Evolutionary conservation across 2,329 filamentous ascomycete genomes (phyloP).

Genomic region (Xylariomycetidae sp.): DNA sequence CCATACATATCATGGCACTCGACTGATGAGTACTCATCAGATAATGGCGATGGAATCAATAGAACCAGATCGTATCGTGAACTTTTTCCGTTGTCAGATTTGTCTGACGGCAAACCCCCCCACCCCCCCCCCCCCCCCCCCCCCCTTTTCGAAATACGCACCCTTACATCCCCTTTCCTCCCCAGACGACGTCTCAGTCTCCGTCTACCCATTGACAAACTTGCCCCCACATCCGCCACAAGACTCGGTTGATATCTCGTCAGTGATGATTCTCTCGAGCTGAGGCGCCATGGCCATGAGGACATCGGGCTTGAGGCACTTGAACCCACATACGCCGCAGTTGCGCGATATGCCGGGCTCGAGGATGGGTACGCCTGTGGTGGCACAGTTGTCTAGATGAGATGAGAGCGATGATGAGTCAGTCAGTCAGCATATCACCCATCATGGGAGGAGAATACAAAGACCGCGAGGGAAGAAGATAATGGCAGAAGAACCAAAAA

Average conservation of each 20-base stretch:
- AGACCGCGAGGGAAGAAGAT: not conserved
- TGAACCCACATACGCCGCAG: conserved; percentile 50
- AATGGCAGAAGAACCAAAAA: not conserved
- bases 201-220: conserved; percentile 18
- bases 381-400: conserved; percentile 44
- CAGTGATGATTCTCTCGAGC: conserved; percentile 13
- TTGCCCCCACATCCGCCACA: conserved; percentile 28
- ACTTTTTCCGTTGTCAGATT: too few relatives aligned
- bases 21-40: too few relatives aligned
- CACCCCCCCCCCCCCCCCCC: too few relatives aligned
- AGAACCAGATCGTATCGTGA: too few relatives aligned
- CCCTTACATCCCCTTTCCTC: too few relatives aligned
- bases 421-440: too few relatives aligned
- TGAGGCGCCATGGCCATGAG: conserved; percentile 26
- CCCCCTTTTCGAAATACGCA: too few relatives aligned
- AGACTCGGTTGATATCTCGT: conserved; percentile 21
- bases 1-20: too few relatives aligned
- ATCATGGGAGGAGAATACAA: not conserved
- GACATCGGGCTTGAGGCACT: conserved; percentile 43
- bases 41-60: too few relatives aligned
- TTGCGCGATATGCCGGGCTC: conserved; percentile 48
- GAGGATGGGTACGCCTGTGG: conserved; percentile 50
- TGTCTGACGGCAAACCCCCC: too few relatives aligned
- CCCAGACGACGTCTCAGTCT: too few relatives aligned
- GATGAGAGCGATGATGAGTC: too few relatives aligned